Percentiles rank a stretch among this genome's conserved stretches.
Evolutionary conservation across 441 rosid genomes (phyloP).

Genomic region (Euphorbia corollata): DNA sequence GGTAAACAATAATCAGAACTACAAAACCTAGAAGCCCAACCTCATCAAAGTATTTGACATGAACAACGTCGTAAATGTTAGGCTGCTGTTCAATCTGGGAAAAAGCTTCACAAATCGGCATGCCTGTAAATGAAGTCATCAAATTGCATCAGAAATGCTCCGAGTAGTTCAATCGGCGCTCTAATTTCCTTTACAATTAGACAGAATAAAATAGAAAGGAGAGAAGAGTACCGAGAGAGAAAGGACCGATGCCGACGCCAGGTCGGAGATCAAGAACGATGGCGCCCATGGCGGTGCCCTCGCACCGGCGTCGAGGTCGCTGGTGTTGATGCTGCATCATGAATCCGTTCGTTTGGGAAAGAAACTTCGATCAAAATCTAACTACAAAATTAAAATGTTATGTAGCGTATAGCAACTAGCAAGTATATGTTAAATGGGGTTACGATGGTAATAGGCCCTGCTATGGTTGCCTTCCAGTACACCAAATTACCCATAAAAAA

Average conservation of each 20-base stretch:
- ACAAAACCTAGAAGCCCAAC: conserved; percentile 26
- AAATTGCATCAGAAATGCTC: neutral
- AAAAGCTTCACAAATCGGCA: conserved; percentile 93
- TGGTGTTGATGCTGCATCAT: conserved; percentile 33
- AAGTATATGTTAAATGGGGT: no score
- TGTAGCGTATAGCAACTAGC: no score
- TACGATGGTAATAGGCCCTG: no score
- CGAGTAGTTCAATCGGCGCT: neutral
- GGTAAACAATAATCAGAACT: neutral
- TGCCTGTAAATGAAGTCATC: conserved; percentile 41
- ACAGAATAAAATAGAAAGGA: no score
- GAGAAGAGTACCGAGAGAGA: conserved; percentile 55
- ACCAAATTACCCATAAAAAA: no score
- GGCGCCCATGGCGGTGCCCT: conserved; percentile 97
- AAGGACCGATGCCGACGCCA: conserved; percentile 88
- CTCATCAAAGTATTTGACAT: conserved; percentile 87
- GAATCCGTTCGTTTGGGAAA: neutral
- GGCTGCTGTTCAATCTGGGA: conserved; percentile 88
- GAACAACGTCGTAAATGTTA: conserved; percentile 85
- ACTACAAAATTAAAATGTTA: no score
- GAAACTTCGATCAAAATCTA: no score
- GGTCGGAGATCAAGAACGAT: conserved; percentile 90
- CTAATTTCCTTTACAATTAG: no score
- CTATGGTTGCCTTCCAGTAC: no score
- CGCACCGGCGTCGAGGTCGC: conserved; percentile 72